Base-by-base conservation (phyloP, 805 yeast genomes). In the Metschnikowia proteae region DNA sequence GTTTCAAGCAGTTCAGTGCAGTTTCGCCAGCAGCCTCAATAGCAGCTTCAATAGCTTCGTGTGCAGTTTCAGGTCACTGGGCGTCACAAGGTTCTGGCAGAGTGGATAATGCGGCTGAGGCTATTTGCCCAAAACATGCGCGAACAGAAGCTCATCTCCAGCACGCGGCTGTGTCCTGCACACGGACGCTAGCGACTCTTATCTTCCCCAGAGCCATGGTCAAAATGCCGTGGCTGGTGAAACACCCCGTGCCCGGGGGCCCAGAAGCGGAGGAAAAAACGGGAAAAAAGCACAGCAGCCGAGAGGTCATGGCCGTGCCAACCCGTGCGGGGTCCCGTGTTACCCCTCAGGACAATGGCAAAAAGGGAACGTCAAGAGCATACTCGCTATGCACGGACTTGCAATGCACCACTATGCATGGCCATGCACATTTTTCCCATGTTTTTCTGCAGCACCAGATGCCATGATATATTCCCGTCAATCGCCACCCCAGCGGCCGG, bases 161-260 rank as follows among this genome's bases (percentile, higher is more conserved):
- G 17, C 17, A 17, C 17, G 17, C 17, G 17, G 17, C 17, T 17
- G 17, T 17, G 2, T 17, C 42, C 33, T 29, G 42, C 42, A 38
- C 33, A 9, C 17, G 9, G 13, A 8, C 9, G 17, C 17, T 38
- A 38, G 42, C 42, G 33, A 38, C 42, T 28, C 42, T 38, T 38
- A 38, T 40, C 43, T 40, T 13, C 43, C 36, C 35, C 43, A 22
- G 35, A 33, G 35, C 36, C 28, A 11, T 40, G n/a, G 13, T 13
- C 43, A 31, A 31, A 40, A 40, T 31, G 43, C 43, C 43, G 43
- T 40, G 30, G 23, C 22, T 25, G 5, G n/a, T 37, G 23, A 25
- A 23, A 11, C n/a, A 28, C 22, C n/a, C 36, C 33, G 29, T 17
- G 17, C 36, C n/a, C 35, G 17, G 17, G 17, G 17, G 17, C 17